phyloP scores from a whole-genome alignment of 164 flowering plant genomes.

The Houttuynia cordata region DNA sequence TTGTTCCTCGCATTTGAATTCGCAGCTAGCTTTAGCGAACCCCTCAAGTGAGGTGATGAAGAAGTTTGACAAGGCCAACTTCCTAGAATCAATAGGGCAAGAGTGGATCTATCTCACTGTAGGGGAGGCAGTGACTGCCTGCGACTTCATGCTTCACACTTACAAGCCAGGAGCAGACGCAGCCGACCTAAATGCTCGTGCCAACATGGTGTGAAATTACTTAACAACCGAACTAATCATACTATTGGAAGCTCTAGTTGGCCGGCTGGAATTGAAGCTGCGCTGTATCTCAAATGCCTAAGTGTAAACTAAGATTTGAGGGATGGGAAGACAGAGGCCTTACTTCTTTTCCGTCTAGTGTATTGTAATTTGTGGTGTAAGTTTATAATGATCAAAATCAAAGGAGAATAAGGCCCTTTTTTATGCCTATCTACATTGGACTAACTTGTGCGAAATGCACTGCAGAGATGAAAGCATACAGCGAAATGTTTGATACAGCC shows the following conservation, averaged over 20 bases:
- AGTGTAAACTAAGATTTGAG: background rate
- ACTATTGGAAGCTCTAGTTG: background rate
- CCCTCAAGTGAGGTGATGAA: slow-evolving; percentile 72
- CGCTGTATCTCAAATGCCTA: background rate
- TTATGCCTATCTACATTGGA: too few species aligned
- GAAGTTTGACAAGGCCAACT: slow-evolving; percentile 53
- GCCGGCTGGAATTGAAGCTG: background rate
- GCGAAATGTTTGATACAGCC: too few species aligned
- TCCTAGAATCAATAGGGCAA: slow-evolving; percentile 41
- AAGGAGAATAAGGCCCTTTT: too few species aligned
- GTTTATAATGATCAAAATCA: too few species aligned
- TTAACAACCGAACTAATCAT: background rate
- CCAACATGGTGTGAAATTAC: slow-evolving; percentile 17
- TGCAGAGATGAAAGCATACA: too few species aligned
- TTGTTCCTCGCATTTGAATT: background rate
- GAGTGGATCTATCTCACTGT: slow-evolving; percentile 64
- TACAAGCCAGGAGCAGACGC: slow-evolving; percentile 17
- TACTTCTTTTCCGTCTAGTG: too few species aligned
- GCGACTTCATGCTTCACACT: slow-evolving; percentile 50
- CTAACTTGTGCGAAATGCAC: too few species aligned
- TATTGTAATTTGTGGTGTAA: too few species aligned
- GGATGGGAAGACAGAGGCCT: too few species aligned
- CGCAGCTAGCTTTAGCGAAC: slow-evolving; percentile 54
- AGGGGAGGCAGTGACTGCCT: slow-evolving; percentile 59
- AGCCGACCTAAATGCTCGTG: slow-evolving; percentile 6